phyloP scores from a whole-genome alignment of 2,329 filamentous ascomycete species.

The Exophiala alcalophila region DNA sequence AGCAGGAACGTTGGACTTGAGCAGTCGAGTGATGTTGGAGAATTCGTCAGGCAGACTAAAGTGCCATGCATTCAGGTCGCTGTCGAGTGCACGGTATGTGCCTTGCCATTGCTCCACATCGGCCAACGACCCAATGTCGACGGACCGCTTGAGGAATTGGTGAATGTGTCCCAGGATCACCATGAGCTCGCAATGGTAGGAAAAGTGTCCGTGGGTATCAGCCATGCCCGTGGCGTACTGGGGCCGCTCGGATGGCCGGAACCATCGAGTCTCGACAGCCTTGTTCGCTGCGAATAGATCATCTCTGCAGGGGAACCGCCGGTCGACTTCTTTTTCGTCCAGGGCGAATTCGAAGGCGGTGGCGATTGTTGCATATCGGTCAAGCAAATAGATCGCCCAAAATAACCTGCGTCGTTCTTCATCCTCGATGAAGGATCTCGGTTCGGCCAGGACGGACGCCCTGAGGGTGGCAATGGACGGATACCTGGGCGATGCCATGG shows the following conservation, averaged over 20 bases:
- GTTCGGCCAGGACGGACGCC: constrained; percentile 78
- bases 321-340: constrained; percentile 84
- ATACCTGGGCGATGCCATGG: constrained; percentile 72
- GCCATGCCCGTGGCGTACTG: constrained; percentile 67
- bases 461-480: constrained; percentile 85
- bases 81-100: constrained; percentile 80
- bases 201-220: constrained; percentile 82
- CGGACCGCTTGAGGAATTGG: constrained; percentile 80
- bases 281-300: constrained; percentile 82
- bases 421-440: constrained; percentile 83
- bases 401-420: constrained; percentile 81
- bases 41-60: constrained; percentile 79
- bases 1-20: constrained; percentile 61
- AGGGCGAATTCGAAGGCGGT: constrained; percentile 91
- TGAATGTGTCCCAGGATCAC: constrained; percentile 86
- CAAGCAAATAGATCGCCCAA: constrained; percentile 91
- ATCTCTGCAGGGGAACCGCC: constrained; percentile 80
- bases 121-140: constrained; percentile 77
- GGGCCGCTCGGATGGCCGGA: constrained; percentile 55
- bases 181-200: constrained; percentile 85
- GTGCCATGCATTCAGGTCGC: constrained; percentile 76
- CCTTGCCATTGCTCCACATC: constrained; percentile 90
- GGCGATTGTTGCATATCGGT: constrained; percentile 84
- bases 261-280: constrained; percentile 80
- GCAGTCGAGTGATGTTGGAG: constrained; percentile 76